phyloP scores from a whole-genome alignment of 2,329 filamentous ascomycete genomes.

The Trichoderma endophyticum region DNA sequence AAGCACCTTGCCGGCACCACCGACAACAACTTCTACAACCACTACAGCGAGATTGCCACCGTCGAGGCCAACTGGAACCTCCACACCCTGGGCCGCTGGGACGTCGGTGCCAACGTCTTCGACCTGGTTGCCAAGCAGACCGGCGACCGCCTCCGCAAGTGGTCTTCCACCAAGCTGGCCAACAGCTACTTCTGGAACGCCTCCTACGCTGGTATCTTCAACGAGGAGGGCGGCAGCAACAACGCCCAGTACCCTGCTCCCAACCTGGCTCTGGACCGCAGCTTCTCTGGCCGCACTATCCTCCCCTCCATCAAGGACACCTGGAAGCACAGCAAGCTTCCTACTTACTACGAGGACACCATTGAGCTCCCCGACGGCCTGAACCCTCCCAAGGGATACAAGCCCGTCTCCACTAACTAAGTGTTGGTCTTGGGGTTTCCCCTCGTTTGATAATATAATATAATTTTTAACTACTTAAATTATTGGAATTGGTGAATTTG shows the following conservation, averaged over 20 bases:
- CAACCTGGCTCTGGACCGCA: conserved; percentile 37
- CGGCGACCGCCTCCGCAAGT: conserved; percentile 48
- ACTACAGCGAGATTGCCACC: conserved; percentile 67
- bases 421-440: neutral
- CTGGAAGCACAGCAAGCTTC: conserved; percentile 37
- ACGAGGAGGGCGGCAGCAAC: conserved; percentile 32
- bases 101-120: conserved; percentile 71
- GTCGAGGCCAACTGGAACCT: conserved; percentile 68
- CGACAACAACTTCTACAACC: conserved; percentile 68
- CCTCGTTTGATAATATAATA: neutral
- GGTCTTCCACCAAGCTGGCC: conserved; percentile 35
- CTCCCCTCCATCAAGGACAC: conserved; percentile 36
- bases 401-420: conserved; percentile 23
- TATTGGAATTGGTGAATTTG: neutral
- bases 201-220: conserved; percentile 52
- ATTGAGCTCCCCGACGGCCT: conserved; percentile 42
- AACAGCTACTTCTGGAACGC: conserved; percentile 48
- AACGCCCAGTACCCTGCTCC: conserved; percentile 36
- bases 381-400: conserved; percentile 41
- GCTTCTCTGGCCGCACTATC: conserved; percentile 33
- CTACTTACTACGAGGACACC: conserved; percentile 42
- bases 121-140: conserved; percentile 58
- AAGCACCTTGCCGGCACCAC: conserved; percentile 60
- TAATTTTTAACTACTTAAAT: neutral
- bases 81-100: conserved; percentile 66